phyloP scores from a whole-genome alignment of 495 filamentous ascomycete species.

The Penicillium bialowiezense region DNA sequence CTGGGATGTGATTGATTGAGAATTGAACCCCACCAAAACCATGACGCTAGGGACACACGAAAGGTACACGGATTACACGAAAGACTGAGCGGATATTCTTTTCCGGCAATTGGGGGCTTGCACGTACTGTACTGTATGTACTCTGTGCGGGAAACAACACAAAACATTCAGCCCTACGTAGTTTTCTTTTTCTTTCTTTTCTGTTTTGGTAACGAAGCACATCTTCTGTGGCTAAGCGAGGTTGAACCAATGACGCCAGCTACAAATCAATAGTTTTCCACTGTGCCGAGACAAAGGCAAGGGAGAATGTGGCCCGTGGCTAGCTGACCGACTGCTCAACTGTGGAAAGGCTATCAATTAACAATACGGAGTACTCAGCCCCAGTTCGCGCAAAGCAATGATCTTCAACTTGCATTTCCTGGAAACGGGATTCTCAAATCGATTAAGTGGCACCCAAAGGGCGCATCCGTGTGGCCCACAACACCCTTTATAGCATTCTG shows the following conservation, averaged over 20 bases:
- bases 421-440: slow-evolving; percentile 14
- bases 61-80: no score
- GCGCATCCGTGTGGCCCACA: background rate
- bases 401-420: slow-evolving; percentile 31
- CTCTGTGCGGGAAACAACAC: no score
- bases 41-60: background rate
- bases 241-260: no score
- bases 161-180: no score
- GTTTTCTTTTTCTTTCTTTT: no score
- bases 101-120: no score
- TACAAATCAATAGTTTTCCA: no score
- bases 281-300: background rate
- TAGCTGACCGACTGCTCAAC: slow-evolving; percentile 14
- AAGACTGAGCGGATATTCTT: no score
- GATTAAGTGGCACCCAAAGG: slow-evolving; percentile 6
- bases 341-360: background rate
- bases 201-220: no score
- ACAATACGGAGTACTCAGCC: background rate
- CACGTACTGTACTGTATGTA: no score
- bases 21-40: background rate
- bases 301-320: slow-evolving; percentile 6
- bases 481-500: slow-evolving; percentile 18
- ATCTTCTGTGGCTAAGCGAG: no score
- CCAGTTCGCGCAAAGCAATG: slow-evolving; percentile 5
- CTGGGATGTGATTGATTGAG: background rate